Conservation (phyloP, 164 flowering plant genomes). For the Akebia trifoliata region DNA sequence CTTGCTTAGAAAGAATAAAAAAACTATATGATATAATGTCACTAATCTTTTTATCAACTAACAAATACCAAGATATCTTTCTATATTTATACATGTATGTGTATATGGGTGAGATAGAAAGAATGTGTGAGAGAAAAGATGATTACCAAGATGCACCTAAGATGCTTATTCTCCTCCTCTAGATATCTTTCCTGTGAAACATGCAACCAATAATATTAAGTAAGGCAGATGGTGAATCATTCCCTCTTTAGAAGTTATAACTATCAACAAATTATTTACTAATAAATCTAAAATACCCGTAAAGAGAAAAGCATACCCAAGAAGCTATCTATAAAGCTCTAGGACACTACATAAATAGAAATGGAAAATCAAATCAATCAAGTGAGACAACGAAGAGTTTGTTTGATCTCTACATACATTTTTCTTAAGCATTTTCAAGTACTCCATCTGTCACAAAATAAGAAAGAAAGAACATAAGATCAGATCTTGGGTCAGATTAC, state of each 20-base stretch:
- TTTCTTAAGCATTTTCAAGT: conserved; percentile 22
- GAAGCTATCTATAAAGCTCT: no score
- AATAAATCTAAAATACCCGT: no score
- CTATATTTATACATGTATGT: neutral
- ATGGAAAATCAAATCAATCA: neutral
- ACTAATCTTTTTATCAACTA: no score
- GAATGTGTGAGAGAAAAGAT: neutral
- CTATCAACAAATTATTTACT: no score
- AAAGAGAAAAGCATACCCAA: no score
- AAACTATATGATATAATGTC: no score
- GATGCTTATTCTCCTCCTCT: conserved; percentile 59
- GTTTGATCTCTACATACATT: conserved; percentile 29
- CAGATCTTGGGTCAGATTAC: neutral
- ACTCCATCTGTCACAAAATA: conserved; percentile 31
- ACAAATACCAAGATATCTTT: neutral
- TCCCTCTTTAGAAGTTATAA: no score
- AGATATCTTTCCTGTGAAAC: conserved; percentile 20
- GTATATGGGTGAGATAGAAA: neutral
- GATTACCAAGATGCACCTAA: conserved; percentile 40
- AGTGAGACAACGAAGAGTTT: neutral
- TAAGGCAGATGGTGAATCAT: neutral
- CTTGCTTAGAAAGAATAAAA: no score
- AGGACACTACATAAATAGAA: no score
- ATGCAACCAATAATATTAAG: conserved; percentile 6
- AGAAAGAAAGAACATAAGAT: neutral